Evolutionary conservation across 331 rosid species (phyloP).

Genomic region (Rhamnella rubrinervis): DNA sequence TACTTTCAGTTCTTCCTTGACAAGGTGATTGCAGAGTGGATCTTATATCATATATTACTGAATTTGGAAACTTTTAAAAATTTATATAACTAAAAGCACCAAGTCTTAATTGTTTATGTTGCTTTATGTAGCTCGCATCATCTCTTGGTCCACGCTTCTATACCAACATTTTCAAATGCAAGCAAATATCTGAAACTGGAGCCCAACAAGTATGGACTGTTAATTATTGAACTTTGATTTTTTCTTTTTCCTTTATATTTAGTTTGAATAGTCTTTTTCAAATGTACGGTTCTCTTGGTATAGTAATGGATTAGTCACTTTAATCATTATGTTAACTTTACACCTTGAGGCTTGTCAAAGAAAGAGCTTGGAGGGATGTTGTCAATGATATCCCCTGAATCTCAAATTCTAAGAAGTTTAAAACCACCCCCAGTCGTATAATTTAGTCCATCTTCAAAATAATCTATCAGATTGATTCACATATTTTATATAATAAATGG

Average conservation of each 20-base stretch:
- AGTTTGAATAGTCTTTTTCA: not conserved
- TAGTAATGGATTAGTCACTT: constrained; percentile 5
- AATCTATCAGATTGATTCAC: constrained; percentile 8
- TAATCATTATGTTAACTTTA: too few relatives aligned
- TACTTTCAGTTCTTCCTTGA: constrained; percentile 98
- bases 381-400: constrained; percentile 7
- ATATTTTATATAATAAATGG: constrained; percentile 19
- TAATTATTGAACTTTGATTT: constrained; percentile 6
- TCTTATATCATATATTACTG: not conserved
- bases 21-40: constrained; percentile 55
- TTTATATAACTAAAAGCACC: too few relatives aligned
- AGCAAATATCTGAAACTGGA: constrained; percentile 99
- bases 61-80: too few relatives aligned
- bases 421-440: too few relatives aligned
- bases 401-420: constrained; percentile 2
- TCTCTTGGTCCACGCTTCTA: constrained; percentile 96
- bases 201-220: constrained; percentile 77
- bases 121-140: constrained; percentile 79
- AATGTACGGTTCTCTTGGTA: not conserved
- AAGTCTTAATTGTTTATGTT: constrained; percentile 1
- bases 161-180: constrained; percentile 94
- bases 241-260: constrained; percentile 6
- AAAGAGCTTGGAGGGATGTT: constrained; percentile 10
- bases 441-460: constrained; percentile 6
- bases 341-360: not conserved